phyloP scores from a whole-genome alignment of 2,329 filamentous ascomycete genomes.

The Penicillium sp. region DNA sequence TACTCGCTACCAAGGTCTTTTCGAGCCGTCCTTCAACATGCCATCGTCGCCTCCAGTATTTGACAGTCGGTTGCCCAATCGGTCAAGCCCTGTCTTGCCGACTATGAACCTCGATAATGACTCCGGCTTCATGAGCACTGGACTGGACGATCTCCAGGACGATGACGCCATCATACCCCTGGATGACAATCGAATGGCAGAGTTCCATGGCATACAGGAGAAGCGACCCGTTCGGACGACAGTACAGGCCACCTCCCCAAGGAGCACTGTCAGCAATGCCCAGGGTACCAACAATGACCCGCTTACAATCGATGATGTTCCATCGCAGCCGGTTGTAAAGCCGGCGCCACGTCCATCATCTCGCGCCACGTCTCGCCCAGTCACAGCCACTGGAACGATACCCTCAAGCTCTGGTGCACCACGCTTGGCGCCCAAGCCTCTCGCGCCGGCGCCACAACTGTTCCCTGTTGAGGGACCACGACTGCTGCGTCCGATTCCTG shows the following conservation, averaged over 20 bases:
- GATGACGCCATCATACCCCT: conserved; percentile 47
- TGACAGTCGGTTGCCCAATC: conserved; percentile 58
- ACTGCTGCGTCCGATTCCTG: conserved; percentile 37
- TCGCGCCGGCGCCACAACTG: conserved; percentile 38
- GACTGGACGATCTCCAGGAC: conserved; percentile 65
- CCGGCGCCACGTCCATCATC: conserved; percentile 22
- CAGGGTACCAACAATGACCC: conserved; percentile 22
- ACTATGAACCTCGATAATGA: conserved; percentile 58
- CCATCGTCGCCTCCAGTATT: conserved; percentile 86
- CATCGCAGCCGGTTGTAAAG: conserved; percentile 21
- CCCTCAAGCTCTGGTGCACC: conserved; percentile 39
- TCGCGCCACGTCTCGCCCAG: conserved; percentile 19
- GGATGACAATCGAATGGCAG: conserved; percentile 23
- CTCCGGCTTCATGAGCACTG: conserved; percentile 82
- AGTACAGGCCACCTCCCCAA: conserved; percentile 29
- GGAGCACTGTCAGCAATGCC: conserved; percentile 18
- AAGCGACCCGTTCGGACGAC: conserved; percentile 25
- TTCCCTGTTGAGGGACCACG: conserved; percentile 36
- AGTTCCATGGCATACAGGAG: conserved; percentile 18
- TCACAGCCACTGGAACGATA: conserved; percentile 27
- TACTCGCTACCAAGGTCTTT: conserved; percentile 48
- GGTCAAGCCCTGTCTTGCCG: conserved; percentile 75
- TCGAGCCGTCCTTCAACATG: conserved; percentile 73
- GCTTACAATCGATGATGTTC: conserved; percentile 20
- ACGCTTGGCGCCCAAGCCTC: conserved; percentile 33